These are phyloP conservation scores for Micromonas commoda DNA, from an alignment of 139 green algal species.

Conservation along the genomic window DNA sequence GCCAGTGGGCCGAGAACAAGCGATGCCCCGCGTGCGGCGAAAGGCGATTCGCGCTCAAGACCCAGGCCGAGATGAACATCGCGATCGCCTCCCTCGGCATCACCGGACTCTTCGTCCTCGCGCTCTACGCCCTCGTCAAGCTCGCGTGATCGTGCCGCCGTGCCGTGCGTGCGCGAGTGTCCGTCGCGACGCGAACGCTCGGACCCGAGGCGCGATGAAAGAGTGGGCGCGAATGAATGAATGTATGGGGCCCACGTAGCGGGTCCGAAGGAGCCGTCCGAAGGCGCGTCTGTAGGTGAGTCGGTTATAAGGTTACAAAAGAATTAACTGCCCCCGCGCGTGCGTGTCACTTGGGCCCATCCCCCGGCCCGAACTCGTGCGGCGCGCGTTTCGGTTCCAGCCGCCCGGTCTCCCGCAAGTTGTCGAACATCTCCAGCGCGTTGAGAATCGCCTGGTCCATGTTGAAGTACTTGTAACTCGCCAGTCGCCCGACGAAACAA, in stretches of 20 bases:
- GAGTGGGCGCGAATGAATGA: too few relatives aligned
- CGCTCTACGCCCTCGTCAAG: not conserved
- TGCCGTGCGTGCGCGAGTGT: not conserved
- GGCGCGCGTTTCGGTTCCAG: not conserved
- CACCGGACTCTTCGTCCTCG: not conserved
- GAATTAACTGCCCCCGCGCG: too few relatives aligned
- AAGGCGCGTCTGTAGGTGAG: too few relatives aligned
- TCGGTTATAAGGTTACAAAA: too few relatives aligned
- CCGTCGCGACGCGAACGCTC: too few relatives aligned
- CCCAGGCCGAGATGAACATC: not conserved
- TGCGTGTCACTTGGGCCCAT: constrained; percentile 11
- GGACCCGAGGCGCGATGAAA: too few relatives aligned
- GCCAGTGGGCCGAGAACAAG: constrained; percentile 1
- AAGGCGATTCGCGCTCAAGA: constrained; percentile 26
- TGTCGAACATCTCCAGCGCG: constrained; percentile 33
- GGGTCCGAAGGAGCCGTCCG: too few relatives aligned
- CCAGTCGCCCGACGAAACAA: constrained; percentile 26
- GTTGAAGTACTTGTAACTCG: constrained; percentile 39
- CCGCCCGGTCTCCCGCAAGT: constrained; percentile 24
- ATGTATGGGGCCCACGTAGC: too few relatives aligned
- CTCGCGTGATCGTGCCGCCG: not conserved
- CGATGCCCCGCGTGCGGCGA: constrained; percentile 20
- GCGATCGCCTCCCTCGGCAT: not conserved
- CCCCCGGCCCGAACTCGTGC: constrained; percentile 2
- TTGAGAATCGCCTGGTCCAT: constrained; percentile 38